A percentile compares a stretch with the other conserved stretches of the same genome.
These are phyloP conservation scores for Ophiocordyceps camponoti-saundersi DNA, from an alignment of 2,329 filamentous ascomycete species.

Conservation along the genomic window DNA sequence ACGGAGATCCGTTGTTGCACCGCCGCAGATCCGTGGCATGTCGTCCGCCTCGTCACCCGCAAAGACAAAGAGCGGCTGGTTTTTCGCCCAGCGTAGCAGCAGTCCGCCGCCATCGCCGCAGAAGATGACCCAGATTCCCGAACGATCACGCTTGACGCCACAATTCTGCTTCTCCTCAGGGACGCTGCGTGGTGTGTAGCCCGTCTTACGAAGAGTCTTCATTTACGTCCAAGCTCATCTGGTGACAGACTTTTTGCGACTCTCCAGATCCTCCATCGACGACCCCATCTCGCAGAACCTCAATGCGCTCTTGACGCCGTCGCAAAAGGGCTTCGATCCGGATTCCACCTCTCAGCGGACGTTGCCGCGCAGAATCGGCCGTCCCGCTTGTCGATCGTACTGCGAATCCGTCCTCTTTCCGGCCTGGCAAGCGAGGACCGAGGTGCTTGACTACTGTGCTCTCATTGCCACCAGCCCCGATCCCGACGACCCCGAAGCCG, in stretches of 20 bases:
- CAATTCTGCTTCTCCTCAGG: conserved; percentile 65
- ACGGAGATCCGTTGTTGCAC: neutral
- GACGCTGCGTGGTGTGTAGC: conserved; percentile 44
- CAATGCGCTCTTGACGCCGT: conserved; percentile 71
- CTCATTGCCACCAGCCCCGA: conserved; percentile 76
- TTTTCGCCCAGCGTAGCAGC: conserved; percentile 3
- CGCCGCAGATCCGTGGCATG: neutral
- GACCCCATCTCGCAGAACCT: conserved; percentile 88
- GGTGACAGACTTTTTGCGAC: conserved; percentile 67
- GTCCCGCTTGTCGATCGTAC: conserved; percentile 50
- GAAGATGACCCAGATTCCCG: conserved; percentile 29
- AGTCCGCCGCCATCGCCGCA: conserved; percentile 12
- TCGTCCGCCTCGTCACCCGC: neutral
- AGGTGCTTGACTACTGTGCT: conserved; percentile 79
- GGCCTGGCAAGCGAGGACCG: conserved; percentile 68
- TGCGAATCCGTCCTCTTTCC: conserved; percentile 69
- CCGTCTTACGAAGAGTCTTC: neutral
- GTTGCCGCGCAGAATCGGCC: conserved; percentile 38
- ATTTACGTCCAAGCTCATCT: no score
- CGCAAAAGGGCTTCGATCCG: conserved; percentile 59
- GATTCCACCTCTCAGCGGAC: conserved; percentile 51
- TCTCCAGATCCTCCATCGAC: conserved; percentile 73
- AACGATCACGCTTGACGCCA: conserved; percentile 41
- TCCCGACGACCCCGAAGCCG: conserved; percentile 65
- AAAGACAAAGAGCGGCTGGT: neutral